Evolutionary conservation across 2,329 filamentous ascomycete species (phyloP), one percentile per base, ranked within the genome.

Genomic region (Ceratocystis variospora): DNA sequence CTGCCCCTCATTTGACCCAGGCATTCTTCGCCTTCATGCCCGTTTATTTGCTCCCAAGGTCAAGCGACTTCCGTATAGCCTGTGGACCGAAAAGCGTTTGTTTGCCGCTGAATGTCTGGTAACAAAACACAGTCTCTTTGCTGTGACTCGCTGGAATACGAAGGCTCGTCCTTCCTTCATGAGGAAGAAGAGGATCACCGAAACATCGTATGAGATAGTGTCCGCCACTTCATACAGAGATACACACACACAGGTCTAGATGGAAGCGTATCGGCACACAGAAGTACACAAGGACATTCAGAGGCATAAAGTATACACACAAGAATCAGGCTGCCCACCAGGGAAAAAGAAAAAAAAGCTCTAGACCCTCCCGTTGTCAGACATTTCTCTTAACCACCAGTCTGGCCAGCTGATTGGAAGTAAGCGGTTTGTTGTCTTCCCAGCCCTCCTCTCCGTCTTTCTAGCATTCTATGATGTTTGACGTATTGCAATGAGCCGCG

Each of bases 71-170:
- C 25, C 25, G 28, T 33, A 25, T 19, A 31, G 55, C 55, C 55
- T 41, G 10, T 41, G 37, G 37, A 41, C 37, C 37, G 37, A 41
- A 8, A 17, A 59, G 17, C 55, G 55, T 37, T 59, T 59, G 28
- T 33, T 59, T 59, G 17, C 55, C 28, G 28, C 31, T 19, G 31
- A 59, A 33, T 59, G 55, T 59, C 55, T 59, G 55, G 55, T 33
- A 37, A 33, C 25, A 59, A 59, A 59, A 59, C 55, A 59, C 12
- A 17, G 12, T 8, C 55, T 33, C 55, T 31, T 33, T 33, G 31
- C 5, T 59, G 12, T 59, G 55, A 33, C 55, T 59, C 55, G 55
- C 12, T 59, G 5, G 31, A 59, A 59, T 59, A 59, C 55, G 55
- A 59, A 19, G 37, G 8, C 55, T 59, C 31, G 55, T 37, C 55